These are phyloP conservation scores for Magnolia changhungtana DNA, from an alignment of 164 flowering plant species.

Conservation along the genomic window DNA sequence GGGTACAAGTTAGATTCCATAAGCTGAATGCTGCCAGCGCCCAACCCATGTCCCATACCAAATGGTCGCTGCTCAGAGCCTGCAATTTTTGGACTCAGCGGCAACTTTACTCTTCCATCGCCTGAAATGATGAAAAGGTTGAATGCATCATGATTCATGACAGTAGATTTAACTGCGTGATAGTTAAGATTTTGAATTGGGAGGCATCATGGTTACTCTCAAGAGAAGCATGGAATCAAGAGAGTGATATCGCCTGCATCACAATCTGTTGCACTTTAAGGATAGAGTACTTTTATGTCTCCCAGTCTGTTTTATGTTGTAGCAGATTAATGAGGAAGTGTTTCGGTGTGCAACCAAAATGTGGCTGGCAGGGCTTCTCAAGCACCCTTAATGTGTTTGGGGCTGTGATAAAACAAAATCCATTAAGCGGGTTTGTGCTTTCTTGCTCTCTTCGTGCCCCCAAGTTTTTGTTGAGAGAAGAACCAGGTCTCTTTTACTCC, in stretches of 20 bases:
- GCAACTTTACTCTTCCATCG: conserved; percentile 83
- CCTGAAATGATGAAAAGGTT: conserved; percentile 34
- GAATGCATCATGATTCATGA: not conserved
- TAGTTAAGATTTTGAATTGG: not conserved
- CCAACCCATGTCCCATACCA: conserved; percentile 46
- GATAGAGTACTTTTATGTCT: not conserved
- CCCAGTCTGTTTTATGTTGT: not conserved
- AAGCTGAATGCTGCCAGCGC: conserved; percentile 66
- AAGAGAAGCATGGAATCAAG: not conserved
- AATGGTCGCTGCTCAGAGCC: conserved; percentile 57
- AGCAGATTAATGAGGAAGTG: not conserved
- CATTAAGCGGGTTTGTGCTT: no score
- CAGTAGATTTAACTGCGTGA: not conserved
- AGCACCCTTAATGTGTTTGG: no score
- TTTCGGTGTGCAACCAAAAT: not conserved
- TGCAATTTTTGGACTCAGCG: conserved; percentile 82
- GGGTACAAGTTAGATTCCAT: conserved; percentile 60
- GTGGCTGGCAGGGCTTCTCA: not conserved
- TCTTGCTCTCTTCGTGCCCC: no score
- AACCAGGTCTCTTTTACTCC: no score
- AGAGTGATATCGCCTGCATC: not conserved
- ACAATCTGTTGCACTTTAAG: not conserved
- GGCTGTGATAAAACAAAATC: no score
- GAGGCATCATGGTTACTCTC: not conserved
- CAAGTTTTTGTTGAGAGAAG: no score